A percentile compares a stretch with the other conserved stretches of the same genome.
phyloP scores from a whole-genome alignment of 306 rosid species.

The Trichosanthes cucumerina region DNA sequence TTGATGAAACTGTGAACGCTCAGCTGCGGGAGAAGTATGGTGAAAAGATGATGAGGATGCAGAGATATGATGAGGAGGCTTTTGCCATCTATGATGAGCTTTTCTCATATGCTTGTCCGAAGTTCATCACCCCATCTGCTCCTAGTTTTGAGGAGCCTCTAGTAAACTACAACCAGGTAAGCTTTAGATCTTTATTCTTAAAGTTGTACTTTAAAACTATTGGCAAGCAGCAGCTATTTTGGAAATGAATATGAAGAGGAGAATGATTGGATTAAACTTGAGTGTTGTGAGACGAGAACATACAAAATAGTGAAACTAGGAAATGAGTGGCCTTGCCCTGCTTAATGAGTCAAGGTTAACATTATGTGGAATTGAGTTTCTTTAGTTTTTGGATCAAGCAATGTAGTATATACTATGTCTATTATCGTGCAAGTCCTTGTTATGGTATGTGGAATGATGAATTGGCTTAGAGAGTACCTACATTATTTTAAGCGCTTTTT shows the following conservation, averaged over 20 bases:
- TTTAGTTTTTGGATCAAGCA: neutral
- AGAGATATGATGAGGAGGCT: constrained; percentile 86
- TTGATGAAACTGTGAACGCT: constrained; percentile 83
- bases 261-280: neutral
- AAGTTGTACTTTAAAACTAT: neutral
- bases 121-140: constrained; percentile 94
- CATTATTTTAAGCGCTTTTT: neutral
- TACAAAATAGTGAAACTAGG: neutral
- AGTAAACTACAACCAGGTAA: constrained; percentile 90
- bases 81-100: constrained; percentile 92
- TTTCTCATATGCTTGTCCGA: constrained; percentile 96
- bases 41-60: constrained; percentile 93
- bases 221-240: neutral
- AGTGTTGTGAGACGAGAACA: neutral
- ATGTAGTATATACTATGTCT: neutral
- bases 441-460: neutral
- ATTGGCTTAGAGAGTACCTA: neutral
- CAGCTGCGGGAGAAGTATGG: constrained; percentile 94
- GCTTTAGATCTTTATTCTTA: neutral
- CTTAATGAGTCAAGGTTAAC: neutral
- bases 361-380: neutral
- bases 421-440: neutral
- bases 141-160: constrained; percentile 94
- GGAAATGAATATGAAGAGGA: neutral
- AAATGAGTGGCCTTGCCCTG: neutral